Base-by-base conservation (phyloP, 306 rosid genomes). In the Trifolium dubium region DNA sequence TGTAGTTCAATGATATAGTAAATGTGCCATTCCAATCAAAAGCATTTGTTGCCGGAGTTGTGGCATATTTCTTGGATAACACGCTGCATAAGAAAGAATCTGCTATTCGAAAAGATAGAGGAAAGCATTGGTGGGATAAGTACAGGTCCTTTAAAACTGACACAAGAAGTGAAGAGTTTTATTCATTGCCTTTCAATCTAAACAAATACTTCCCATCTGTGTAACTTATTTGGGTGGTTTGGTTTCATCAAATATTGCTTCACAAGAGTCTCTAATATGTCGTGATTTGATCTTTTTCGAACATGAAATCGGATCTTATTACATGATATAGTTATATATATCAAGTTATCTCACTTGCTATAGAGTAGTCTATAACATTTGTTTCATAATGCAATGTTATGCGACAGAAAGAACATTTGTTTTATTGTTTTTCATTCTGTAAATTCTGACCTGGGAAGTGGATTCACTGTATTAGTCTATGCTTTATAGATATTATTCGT, bases 41-140 rank as follows among this genome's bases (percentile, higher is more conserved):
- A 82, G 91, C 99, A 3, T 95, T 95, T 29, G 99, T 95, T 2
- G 99, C 98, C 0, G 99, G 97, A 34, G 39, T 65, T 12, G 58
- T 95, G 17, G 99, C 98, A 6, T 95, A 88, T 81, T 95, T 95
- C 82, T 71, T 95, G 66, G 98, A 95, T 79, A 95, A 88, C 84
- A 95, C 99, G 0, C 70, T 95, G 56, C 96, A 92, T 58, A 84
- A 81, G 75, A 92, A 60, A 71, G 98, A 89, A 0, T n/a, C 37
- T 0, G 7, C 74, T 8, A 81, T 87, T 69, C 76, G 93, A 79
- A 95, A 95, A 80, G 99, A 95, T 83, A 80, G 98, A 15, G 99
- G 99, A n/a, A 95, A 90, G 75, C 88, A 88, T 67, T 95, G 98
- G 97, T 95, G 99, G 99, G 97, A 92, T 81, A 95, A 92, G 85